Base-by-base conservation (phyloP, 352 stramenopile species). In the Phytopythium chamaehyphon region DNA sequence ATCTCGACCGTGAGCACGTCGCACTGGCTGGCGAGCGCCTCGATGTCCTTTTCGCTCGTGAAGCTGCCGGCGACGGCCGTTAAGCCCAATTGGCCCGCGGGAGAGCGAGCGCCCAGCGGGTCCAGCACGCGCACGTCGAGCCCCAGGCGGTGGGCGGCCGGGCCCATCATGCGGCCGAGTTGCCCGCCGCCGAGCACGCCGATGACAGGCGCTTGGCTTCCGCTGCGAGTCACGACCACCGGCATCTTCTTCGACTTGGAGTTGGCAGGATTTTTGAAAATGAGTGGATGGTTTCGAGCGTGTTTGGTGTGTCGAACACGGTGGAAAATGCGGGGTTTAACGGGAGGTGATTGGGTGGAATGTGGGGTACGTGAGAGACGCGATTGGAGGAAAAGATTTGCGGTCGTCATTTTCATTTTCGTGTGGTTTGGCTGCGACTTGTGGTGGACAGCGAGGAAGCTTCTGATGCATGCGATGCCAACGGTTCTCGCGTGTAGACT, bases 141-240 rank as follows among this genome's bases (percentile, higher is more conserved):
- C 26, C 93, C 94, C 9, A 99, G 76, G 26, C 96, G 93, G 55
- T 98, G 92, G 9, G 91, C 93, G 40, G 97, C 95, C 47, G 97
- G 72, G n/a, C 90, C 94, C 95, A 99, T 99, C 97, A 99, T 99
- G 58, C 96, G 93, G 43, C 96, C 97, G 40, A 99, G 76, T 66
- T 99, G 97, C 40, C 97, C 97, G 50, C 97, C 97, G 51, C 97
- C 97, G 21, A 99, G 73, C 35, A 97, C 83, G 50, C 92, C 90
- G 47, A 98, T 78, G 16, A 88, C 76, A 39, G 82, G 79, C 47
- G 69, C 73, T 38, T 68, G 64, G n/a, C 54, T 22, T 39, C 68
- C 72, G 3, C n/a, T 57, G 47, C 50, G 28, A 23, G 62, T 85
- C 28, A 64, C 70, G 3, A 89, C 59, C 49, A 89, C 72, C 1